These are phyloP conservation scores for Populus euphratica DNA, from an alignment of 345 rosid genomes.

Conservation along the genomic window DNA sequence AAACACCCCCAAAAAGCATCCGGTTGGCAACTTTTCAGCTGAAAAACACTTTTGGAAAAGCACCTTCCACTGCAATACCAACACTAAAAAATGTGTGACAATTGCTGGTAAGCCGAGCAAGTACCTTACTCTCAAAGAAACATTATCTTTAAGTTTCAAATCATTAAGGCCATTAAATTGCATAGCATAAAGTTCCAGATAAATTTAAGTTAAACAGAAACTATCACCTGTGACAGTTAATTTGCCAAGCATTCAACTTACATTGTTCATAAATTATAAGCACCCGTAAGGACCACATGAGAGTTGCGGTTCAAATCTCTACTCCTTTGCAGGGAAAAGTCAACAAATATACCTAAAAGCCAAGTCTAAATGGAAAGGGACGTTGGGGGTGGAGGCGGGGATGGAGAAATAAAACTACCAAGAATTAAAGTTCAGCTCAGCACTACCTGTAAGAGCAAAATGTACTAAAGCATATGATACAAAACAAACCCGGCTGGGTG, in stretches of 20 bases:
- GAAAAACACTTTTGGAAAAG: too few species aligned
- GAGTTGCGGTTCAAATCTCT: constrained; percentile 15
- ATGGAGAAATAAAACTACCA: constrained; percentile 16
- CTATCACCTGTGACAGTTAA: neutral
- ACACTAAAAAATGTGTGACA: neutral
- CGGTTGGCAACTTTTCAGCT: too few species aligned
- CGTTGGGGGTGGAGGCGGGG: neutral
- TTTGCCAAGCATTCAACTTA: neutral
- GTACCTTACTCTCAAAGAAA: neutral
- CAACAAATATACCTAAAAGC: constrained; percentile 22
- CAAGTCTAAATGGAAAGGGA: neutral
- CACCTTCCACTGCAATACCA: neutral
- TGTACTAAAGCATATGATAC: constrained; percentile 39
- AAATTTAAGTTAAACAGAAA: neutral
- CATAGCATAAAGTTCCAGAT: neutral
- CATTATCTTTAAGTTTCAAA: neutral
- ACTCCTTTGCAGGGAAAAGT: constrained; percentile 11
- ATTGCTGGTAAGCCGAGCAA: neutral
- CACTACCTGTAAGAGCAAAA: constrained; percentile 16
- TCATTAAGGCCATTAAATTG: neutral
- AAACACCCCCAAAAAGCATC: too few species aligned
- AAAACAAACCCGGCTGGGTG: constrained; percentile 21
- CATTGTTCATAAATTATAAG: neutral
- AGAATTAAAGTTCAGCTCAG: constrained; percentile 17
- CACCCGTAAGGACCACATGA: neutral